Conservation (phyloP, 768 basidiomycete species). For the Kwoniella mangroviensis region DNA sequence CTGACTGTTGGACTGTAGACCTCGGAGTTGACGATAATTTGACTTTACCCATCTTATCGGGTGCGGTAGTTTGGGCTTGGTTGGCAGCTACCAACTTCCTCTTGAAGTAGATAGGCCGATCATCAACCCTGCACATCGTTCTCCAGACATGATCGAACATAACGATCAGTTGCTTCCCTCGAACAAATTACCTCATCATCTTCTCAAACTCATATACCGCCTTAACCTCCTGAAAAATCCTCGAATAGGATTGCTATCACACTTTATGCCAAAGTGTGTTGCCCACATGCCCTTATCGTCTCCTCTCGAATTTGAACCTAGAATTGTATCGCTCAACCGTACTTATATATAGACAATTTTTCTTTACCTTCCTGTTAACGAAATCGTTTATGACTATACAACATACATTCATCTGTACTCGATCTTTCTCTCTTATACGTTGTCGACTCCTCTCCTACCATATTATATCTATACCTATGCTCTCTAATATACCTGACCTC, state of each 20-base stretch:
- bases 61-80: slow-evolving; percentile 69
- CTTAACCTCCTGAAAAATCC: too few relatives aligned
- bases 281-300: neutral
- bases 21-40: slow-evolving; percentile 89
- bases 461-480: neutral
- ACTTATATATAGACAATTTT: neutral
- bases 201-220: too few relatives aligned
- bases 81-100: slow-evolving; percentile 47
- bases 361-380: neutral
- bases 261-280: neutral
- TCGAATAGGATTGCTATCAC: too few relatives aligned
- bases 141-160: too few relatives aligned
- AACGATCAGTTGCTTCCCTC: too few relatives aligned
- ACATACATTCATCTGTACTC: neutral
- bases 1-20: slow-evolving; percentile 62
- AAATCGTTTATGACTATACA: neutral
- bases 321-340: slow-evolving; percentile 11
- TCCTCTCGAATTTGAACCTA: neutral
- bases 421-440: neutral
- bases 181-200: too few relatives aligned
- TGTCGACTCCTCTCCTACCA: neutral
- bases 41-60: slow-evolving; percentile 84
- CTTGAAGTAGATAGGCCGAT: slow-evolving; percentile 15
- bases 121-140: too few relatives aligned
- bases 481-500: neutral